A percentile compares a stretch with the other conserved stretches of the same genome.
phyloP scores from a whole-genome alignment of 1,284 basidiomycete genomes.

The Pseudozyma hubeiensis region DNA sequence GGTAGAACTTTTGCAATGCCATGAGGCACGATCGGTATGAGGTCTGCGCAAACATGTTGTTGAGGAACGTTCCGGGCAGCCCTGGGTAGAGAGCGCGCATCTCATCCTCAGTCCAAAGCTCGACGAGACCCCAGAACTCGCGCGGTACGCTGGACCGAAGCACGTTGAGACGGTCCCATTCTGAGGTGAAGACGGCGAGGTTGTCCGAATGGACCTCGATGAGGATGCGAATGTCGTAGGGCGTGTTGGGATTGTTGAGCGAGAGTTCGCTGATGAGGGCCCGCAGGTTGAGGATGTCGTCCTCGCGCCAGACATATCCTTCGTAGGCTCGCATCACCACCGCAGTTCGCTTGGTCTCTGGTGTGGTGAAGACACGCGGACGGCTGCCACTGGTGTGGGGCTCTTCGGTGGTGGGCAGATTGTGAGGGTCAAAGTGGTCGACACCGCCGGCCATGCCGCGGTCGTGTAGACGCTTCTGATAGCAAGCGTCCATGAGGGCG shows the following conservation, averaged over 20 bases:
- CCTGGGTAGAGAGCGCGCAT: slow-evolving; percentile 68
- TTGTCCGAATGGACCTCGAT: slow-evolving; percentile 66
- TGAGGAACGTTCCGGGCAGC: slow-evolving; percentile 66
- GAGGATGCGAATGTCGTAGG: slow-evolving; percentile 68
- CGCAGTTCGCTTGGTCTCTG: slow-evolving; percentile 65
- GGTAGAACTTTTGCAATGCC: slow-evolving; percentile 68
- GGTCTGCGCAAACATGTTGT: slow-evolving; percentile 68
- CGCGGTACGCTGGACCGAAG: slow-evolving; percentile 64
- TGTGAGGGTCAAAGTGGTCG: slow-evolving; percentile 55
- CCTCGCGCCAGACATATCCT: slow-evolving; percentile 68
- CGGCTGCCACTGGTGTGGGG: slow-evolving; percentile 36
- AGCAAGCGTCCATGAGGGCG: slow-evolving; percentile 67
- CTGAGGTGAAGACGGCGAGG: slow-evolving; percentile 67
- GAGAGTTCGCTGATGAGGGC: slow-evolving; percentile 68
- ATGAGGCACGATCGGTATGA: slow-evolving; percentile 68
- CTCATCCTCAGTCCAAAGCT: slow-evolving; percentile 68
- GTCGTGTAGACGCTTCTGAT: slow-evolving; percentile 61
- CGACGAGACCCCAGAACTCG: slow-evolving; percentile 68
- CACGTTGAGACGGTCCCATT: slow-evolving; percentile 68
- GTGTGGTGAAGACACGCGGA: slow-evolving; percentile 56
- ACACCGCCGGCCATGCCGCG: slow-evolving; percentile 61
- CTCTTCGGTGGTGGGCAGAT: slow-evolving; percentile 39
- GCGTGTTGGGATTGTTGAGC: slow-evolving; percentile 68
- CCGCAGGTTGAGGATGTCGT: slow-evolving; percentile 68
- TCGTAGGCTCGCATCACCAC: slow-evolving; percentile 67